Conservation (phyloP, 78 protist species). For the Acrasis kona region DNA sequence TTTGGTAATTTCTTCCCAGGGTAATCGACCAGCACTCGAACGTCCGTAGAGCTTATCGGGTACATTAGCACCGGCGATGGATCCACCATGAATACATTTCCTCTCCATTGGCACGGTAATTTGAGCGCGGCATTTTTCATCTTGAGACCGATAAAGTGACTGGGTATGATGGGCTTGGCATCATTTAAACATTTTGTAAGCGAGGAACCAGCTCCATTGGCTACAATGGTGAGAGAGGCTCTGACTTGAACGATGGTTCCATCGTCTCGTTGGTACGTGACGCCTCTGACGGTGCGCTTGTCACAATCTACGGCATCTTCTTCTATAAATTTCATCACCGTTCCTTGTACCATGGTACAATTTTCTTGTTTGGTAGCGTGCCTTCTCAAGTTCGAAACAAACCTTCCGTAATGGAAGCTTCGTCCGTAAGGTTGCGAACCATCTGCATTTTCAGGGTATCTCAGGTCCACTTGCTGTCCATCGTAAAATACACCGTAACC, state of each 20-base stretch:
- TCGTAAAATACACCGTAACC: slow-evolving; percentile 43
- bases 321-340: too few species aligned
- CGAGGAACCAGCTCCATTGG: too few species aligned
- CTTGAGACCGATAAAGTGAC: not conserved
- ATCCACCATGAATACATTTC: not conserved
- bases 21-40: not conserved
- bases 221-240: too few species aligned
- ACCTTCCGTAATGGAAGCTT: slow-evolving; percentile 67
- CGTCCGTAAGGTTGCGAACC: too few species aligned
- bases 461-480: not conserved
- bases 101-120: not conserved
- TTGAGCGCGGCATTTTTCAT: not conserved
- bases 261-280: too few species aligned
- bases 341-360: too few species aligned
- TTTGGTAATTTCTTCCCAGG: not conserved
- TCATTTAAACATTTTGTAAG: too few species aligned
- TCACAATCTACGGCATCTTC: too few species aligned
- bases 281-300: too few species aligned
- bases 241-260: too few species aligned
- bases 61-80: not conserved
- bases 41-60: not conserved
- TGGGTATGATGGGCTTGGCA: too few species aligned
- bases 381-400: slow-evolving; percentile 57
- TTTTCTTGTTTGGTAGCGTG: too few species aligned
- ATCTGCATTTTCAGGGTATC: slow-evolving; percentile 30